A percentile compares a stretch with the other conserved stretches of the same genome.
phyloP scores from a whole-genome alignment of 495 filamentous ascomycete genomes.

The Podospora bellae-mahoneyi region DNA sequence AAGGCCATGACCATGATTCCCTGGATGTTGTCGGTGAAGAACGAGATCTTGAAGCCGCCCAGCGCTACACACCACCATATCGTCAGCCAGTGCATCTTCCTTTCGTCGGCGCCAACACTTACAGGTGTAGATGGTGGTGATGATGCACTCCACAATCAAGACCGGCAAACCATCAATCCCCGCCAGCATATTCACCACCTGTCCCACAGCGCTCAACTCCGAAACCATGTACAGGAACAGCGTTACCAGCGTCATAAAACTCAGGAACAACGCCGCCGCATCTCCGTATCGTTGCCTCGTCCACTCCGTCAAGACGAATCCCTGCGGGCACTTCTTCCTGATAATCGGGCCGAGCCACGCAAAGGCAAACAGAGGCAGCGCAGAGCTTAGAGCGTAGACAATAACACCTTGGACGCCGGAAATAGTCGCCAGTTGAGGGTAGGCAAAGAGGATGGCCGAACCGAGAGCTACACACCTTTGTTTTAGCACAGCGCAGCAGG shows the following conservation, averaged over 20 bases:
- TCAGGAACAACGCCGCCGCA: constrained; percentile 62
- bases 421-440: constrained; percentile 76
- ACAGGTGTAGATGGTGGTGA: constrained; percentile 79
- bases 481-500: constrained; percentile 18
- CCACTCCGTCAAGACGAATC: constrained; percentile 79
- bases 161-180: constrained; percentile 69
- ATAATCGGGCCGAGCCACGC: constrained; percentile 68
- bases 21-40: constrained; percentile 75
- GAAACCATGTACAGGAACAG: constrained; percentile 80
- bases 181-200: constrained; percentile 67
- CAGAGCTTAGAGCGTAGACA: constrained; percentile 65
- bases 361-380: constrained; percentile 65
- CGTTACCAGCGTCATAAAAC: constrained; percentile 68
- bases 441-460: constrained; percentile 73
- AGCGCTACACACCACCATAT: constrained; percentile 48
- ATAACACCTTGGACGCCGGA: constrained; percentile 70
- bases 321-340: constrained; percentile 67
- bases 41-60: constrained; percentile 73
- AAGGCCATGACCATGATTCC: constrained; percentile 67
- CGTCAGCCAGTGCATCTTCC: constrained; percentile 10
- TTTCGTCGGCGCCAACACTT: constrained; percentile 25
- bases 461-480: constrained; percentile 58
- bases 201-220: constrained; percentile 68
- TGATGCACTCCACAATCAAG: constrained; percentile 65
- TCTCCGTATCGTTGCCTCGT: constrained; percentile 67